These are phyloP conservation scores for Fusarium brevicatenulatum DNA, from an alignment of 2,329 filamentous ascomycete genomes.

Conservation along the genomic window DNA sequence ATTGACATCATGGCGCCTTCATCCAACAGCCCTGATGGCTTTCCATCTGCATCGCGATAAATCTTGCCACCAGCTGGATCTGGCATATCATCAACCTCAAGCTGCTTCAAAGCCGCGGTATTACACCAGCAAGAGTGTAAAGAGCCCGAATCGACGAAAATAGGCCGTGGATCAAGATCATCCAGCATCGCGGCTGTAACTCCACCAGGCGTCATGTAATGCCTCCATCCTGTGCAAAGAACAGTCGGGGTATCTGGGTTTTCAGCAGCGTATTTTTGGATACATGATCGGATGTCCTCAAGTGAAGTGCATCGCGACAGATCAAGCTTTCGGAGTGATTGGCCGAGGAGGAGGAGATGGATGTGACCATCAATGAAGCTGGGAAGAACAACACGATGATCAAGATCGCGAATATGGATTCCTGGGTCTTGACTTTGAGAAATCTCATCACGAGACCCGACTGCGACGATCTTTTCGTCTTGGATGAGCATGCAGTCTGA, in stretches of 20 bases:
- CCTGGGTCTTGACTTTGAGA: background rate
- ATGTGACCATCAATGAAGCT: slow-evolving; percentile 68
- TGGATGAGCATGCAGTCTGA: slow-evolving; percentile 45
- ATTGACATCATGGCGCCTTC: slow-evolving; percentile 46
- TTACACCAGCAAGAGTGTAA: slow-evolving; percentile 67
- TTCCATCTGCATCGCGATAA: slow-evolving; percentile 57
- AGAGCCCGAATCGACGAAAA: slow-evolving; percentile 66
- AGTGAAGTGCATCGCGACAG: slow-evolving; percentile 59
- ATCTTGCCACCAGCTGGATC: slow-evolving; percentile 63
- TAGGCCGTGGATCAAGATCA: slow-evolving; percentile 62
- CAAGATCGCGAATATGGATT: slow-evolving; percentile 35
- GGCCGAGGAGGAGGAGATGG: slow-evolving; percentile 64
- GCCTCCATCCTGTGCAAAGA: slow-evolving; percentile 65
- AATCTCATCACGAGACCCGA: slow-evolving; percentile 43
- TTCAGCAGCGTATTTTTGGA: slow-evolving; percentile 55
- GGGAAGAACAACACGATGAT: slow-evolving; percentile 56
- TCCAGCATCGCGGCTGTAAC: slow-evolving; percentile 58
- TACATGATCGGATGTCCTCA: slow-evolving; percentile 58
- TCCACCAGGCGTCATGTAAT: slow-evolving; percentile 54
- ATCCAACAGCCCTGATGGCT: slow-evolving; percentile 59
- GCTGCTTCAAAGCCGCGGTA: slow-evolving; percentile 58
- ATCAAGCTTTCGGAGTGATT: slow-evolving; percentile 61
- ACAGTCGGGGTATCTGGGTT: slow-evolving; percentile 60
- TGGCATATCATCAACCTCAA: slow-evolving; percentile 55
- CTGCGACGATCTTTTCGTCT: slow-evolving; percentile 45